Percentiles rank a stretch among this genome's conserved stretches.
Evolutionary conservation across 148 eudicot species (phyloP).

Genomic region (Fagopyrum tataricum): DNA sequence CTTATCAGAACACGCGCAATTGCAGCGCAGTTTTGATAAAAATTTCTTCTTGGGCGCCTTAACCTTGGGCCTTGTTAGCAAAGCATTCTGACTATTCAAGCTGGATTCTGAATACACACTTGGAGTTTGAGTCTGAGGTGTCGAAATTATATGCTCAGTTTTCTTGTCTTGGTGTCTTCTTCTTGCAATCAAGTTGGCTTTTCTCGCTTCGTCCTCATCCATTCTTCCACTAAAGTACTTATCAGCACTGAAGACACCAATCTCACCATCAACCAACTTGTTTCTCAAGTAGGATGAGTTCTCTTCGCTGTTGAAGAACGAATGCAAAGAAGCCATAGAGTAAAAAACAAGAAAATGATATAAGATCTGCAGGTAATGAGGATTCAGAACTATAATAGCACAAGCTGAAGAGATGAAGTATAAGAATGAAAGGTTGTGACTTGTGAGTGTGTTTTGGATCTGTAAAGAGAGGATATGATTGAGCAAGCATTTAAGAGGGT

Average conservation of each 20-base stretch:
- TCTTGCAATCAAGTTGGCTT: slow-evolving; percentile 1
- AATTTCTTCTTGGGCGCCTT: slow-evolving; percentile 35
- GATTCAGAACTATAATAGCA: background rate
- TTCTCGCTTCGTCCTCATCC: slow-evolving; percentile 18
- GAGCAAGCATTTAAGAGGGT: background rate
- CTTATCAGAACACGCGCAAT: slow-evolving; percentile 45
- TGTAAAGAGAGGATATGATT: background rate
- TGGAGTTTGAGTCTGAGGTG: slow-evolving; percentile 31
- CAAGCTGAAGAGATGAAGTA: background rate
- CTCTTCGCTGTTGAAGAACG: slow-evolving; percentile 32
- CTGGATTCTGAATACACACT: slow-evolving; percentile 58
- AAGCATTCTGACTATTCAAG: slow-evolving; percentile 52
- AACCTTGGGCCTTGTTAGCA: slow-evolving; percentile 23
- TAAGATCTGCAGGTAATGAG: background rate
- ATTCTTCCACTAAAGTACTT: slow-evolving; percentile 50
- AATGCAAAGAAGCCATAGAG: slow-evolving; percentile 25
- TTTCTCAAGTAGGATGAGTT: background rate
- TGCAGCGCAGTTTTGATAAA: slow-evolving; percentile 34
- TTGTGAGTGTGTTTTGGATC: background rate
- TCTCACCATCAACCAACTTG: slow-evolving; percentile 37
- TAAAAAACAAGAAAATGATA: background rate
- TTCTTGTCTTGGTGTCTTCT: slow-evolving; percentile 15
- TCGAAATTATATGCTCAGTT: slow-evolving; percentile 14
- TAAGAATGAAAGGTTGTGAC: background rate
- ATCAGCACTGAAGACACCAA: slow-evolving; percentile 63